These are phyloP conservation scores for Pyricularia sp. DNA, from an alignment of 2,329 filamentous ascomycete genomes.

Conservation along the genomic window DNA sequence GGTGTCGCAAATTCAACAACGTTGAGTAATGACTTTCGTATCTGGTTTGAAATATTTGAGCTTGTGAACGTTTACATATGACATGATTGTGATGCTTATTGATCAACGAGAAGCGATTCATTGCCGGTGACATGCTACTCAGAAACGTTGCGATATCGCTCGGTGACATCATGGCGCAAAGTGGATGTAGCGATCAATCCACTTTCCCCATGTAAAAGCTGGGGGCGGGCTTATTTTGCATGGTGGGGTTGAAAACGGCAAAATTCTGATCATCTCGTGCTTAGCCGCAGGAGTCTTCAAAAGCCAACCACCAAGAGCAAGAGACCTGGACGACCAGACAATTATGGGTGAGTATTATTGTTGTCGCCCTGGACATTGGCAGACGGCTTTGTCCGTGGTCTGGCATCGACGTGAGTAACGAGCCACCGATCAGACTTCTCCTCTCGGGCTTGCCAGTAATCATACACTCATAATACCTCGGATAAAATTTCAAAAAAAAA, in stretches of 20 bases:
- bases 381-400: neutral
- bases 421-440: neutral
- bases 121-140: neutral
- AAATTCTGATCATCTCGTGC: neutral
- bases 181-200: neutral
- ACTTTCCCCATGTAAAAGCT: neutral
- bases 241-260: neutral
- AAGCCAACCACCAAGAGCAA: neutral
- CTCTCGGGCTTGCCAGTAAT: neutral
- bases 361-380: neutral
- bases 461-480: neutral
- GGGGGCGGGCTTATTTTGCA: neutral
- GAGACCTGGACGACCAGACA: neutral
- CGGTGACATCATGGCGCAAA: neutral
- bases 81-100: neutral
- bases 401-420: neutral
- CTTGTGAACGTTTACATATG: neutral
- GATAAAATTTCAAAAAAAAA: neutral
- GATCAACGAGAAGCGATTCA: neutral
- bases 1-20: neutral
- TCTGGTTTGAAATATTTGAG: neutral
- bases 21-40: neutral
- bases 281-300: neutral
- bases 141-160: neutral
- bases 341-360: neutral